phyloP scores from a whole-genome alignment of 345 rosid genomes.

The Populus pruinosa region DNA sequence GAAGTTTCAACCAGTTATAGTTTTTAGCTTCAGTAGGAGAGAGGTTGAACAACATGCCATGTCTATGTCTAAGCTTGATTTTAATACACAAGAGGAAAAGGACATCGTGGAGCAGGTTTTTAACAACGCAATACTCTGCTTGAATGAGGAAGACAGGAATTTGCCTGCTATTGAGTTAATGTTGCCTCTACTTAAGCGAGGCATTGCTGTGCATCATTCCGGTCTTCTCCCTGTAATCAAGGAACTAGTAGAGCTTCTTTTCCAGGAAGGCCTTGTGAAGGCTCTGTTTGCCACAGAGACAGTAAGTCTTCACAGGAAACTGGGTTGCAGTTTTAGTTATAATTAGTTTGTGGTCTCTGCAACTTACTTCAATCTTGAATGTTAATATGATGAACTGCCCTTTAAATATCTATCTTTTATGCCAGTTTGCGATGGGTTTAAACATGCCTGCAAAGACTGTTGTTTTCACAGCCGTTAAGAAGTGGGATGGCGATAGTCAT shows the following conservation, averaged over 20 bases:
- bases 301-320: conserved; percentile 37
- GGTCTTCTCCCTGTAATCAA: conserved; percentile 98
- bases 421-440: conserved; percentile 98
- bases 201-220: conserved; percentile 98
- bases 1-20: conserved; percentile 90
- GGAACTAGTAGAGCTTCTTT: conserved; percentile 97
- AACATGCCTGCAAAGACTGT: conserved; percentile 99
- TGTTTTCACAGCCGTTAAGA: conserved; percentile 85
- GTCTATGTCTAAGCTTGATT: conserved; percentile 98
- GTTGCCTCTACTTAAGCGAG: conserved; percentile 94
- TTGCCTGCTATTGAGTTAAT: conserved; percentile 94
- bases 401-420: conserved; percentile 12
- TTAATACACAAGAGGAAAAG: conserved; percentile 84
- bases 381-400: background rate
- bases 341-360: background rate
- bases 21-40: conserved; percentile 98
- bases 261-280: conserved; percentile 98
- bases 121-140: conserved; percentile 72
- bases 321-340: background rate
- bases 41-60: conserved; percentile 96
- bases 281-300: conserved; percentile 98
- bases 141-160: conserved; percentile 91
- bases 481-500: conserved; percentile 99
- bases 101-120: conserved; percentile 75
- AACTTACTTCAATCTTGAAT: background rate